A percentile compares a stretch with the other conserved stretches of the same genome.
Conservation (phyloP, 1,139 yeast genomes). For the Pichia sp. region DNA sequence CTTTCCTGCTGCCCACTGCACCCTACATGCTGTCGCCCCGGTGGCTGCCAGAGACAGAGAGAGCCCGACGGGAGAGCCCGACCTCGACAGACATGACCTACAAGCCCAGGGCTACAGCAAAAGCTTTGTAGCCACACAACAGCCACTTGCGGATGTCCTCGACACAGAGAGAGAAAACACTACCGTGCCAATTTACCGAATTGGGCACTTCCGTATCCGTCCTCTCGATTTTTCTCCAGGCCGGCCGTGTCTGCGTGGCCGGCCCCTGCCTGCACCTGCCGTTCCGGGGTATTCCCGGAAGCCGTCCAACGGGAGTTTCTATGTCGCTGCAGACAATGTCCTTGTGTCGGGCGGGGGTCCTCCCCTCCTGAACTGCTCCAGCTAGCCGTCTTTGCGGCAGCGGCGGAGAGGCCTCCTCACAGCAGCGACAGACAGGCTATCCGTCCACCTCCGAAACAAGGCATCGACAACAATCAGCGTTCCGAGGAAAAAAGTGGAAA, state of each 20-base stretch:
- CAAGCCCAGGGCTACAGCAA: background rate
- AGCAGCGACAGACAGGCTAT: background rate
- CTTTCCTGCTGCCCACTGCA: background rate
- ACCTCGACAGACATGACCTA: background rate
- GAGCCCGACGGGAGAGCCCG: background rate
- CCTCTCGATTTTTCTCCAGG: background rate
- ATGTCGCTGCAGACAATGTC: too few species aligned
- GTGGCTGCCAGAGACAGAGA: background rate
- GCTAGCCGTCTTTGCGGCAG: too few species aligned
- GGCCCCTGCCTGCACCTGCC: too few species aligned
- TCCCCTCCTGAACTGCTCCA: too few species aligned
- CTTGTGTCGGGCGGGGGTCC: too few species aligned
- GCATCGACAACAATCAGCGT: slow-evolving; percentile 1
- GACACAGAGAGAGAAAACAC: background rate
- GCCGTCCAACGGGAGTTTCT: too few species aligned
- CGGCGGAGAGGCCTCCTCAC: too few species aligned
- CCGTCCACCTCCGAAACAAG: slow-evolving; percentile 1
- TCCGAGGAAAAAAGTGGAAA: background rate
- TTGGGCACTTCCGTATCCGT: background rate
- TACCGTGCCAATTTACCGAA: background rate
- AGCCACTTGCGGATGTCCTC: background rate
- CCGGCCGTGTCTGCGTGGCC: background rate
- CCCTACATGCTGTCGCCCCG: background rate
- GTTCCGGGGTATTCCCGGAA: too few species aligned
- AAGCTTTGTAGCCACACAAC: background rate